Percentiles rank a stretch among this genome's conserved stretches.
phyloP scores from a whole-genome alignment of 139 green algal genomes.

The Bryopsis sp. region DNA sequence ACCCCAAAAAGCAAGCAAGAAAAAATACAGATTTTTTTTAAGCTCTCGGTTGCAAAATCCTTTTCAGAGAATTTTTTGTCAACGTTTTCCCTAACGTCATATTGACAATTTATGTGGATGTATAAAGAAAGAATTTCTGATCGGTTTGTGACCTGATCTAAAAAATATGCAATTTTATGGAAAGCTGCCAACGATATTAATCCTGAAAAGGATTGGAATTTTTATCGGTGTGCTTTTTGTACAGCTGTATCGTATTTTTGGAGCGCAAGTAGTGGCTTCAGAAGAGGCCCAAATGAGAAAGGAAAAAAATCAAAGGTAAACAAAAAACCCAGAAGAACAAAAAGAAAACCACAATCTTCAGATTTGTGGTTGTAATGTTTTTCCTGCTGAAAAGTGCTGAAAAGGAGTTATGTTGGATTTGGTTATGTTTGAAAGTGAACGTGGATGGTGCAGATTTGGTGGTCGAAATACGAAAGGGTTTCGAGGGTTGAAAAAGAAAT shows the following conservation, averaged over 20 bases:
- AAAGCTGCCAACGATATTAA: no score
- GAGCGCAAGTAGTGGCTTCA: constrained; percentile 9
- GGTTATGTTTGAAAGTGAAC: not conserved
- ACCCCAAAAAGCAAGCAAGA: no score
- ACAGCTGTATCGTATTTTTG: constrained; percentile 20
- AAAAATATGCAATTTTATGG: no score
- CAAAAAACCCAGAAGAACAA: not conserved
- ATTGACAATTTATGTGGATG: no score
- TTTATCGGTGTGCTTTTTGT: not conserved
- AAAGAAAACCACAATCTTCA: constrained; percentile 8
- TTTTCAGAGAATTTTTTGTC: no score
- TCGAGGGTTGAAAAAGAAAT: not conserved
- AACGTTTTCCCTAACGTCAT: no score
- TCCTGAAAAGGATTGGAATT: no score
- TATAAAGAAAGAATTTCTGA: no score
- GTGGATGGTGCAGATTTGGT: not conserved
- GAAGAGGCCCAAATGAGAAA: not conserved
- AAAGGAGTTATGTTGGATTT: no score
- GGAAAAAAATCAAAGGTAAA: not conserved
- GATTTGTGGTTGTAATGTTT: not conserved
- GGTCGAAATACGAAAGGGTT: not conserved
- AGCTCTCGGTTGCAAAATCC: no score
- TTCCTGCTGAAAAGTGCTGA: not conserved
- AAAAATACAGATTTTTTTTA: no score
- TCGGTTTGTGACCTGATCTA: no score